These are phyloP conservation scores for Vaccinium myrtillus DNA, from an alignment of 148 eudicot species.

Conservation along the genomic window DNA sequence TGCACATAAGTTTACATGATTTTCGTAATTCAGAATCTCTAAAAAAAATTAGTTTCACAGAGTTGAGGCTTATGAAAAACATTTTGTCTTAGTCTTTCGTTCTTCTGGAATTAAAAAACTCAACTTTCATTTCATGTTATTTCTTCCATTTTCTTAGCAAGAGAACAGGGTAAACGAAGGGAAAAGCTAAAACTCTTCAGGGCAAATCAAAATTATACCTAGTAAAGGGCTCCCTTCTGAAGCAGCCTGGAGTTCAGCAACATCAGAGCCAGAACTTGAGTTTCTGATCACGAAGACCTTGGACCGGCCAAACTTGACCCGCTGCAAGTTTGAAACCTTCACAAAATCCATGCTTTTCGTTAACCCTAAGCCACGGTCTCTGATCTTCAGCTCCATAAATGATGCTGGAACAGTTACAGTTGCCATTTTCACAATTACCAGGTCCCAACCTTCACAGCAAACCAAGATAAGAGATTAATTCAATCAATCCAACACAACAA, in stretches of 20 bases:
- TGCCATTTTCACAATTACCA: conserved; percentile 55
- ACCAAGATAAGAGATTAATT: not conserved
- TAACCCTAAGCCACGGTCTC: conserved; percentile 54
- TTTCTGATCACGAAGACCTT: conserved; percentile 56
- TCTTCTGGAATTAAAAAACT: not conserved
- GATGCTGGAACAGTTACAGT: conserved; percentile 70
- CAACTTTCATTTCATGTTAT: not conserved
- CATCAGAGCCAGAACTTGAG: conserved; percentile 68
- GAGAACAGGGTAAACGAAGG: not conserved
- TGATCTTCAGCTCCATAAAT: conserved; percentile 58
- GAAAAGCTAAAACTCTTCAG: not conserved
- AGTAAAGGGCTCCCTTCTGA: conserved; percentile 83
- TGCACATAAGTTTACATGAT: not conserved
- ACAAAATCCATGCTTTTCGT: conserved; percentile 59
- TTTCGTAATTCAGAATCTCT: not conserved
- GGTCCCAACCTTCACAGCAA: conserved; percentile 32
- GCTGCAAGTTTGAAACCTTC: conserved; percentile 49
- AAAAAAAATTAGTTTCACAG: not conserved
- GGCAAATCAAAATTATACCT: conserved; percentile 38
- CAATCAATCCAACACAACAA: conserved; percentile 5
- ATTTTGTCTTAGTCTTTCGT: not conserved
- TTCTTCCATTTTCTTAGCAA: not conserved
- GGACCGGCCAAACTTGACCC: conserved; percentile 45
- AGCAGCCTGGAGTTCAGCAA: conserved; percentile 86
- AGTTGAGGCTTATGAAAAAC: too few relatives aligned